Percentiles rank a stretch among this genome's conserved stretches.
Conservation (phyloP, 2,329 filamentous ascomycete genomes). For the Cladosporium sp. region DNA sequence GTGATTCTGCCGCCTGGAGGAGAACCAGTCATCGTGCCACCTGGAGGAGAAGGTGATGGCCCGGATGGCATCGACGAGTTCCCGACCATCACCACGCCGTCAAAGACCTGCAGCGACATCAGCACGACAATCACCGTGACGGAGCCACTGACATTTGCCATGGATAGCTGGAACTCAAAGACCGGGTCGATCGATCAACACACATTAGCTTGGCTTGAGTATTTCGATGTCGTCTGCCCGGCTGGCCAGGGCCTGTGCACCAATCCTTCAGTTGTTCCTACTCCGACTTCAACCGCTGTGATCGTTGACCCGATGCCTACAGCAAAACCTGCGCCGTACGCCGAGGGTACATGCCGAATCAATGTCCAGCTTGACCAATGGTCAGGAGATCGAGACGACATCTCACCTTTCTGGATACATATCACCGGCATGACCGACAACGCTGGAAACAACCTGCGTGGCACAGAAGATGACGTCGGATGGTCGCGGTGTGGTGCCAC, state of each 20-base stretch:
- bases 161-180: neutral
- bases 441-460: neutral
- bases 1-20: neutral
- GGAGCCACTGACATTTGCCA: neutral
- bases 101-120: neutral
- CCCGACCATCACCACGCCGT: neutral
- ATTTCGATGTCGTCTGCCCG: neutral
- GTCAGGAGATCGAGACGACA: neutral
- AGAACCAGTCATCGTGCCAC: neutral
- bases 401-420: neutral
- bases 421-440: neutral
- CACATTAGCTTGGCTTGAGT: neutral
- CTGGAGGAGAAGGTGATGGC: neutral
- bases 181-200: neutral
- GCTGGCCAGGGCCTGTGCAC: neutral
- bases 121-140: neutral
- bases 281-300: neutral
- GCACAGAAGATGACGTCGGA: neutral
- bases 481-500: neutral
- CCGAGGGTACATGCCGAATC: neutral
- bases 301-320: neutral
- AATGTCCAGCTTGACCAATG: neutral
- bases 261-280: neutral
- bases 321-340: neutral
- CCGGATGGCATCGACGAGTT: neutral